Conservation (phyloP, 179 eudicot genomes). For the Camellia oleifera region DNA sequence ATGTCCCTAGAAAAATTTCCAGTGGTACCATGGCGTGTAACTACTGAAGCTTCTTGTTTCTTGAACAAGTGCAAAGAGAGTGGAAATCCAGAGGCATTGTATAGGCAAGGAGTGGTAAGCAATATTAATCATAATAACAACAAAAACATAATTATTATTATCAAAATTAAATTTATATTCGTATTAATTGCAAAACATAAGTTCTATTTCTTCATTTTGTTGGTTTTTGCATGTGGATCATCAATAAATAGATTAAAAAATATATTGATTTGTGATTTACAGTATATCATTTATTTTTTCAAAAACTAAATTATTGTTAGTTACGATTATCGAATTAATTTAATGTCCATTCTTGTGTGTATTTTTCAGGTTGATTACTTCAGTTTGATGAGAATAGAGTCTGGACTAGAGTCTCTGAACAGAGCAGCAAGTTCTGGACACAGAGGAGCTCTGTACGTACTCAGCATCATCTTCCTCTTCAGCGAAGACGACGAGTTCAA, state of each 20-base stretch:
- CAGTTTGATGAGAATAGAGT: not conserved
- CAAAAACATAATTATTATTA: too few species aligned
- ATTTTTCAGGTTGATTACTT: not conserved
- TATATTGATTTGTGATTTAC: too few species aligned
- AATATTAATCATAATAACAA: not conserved
- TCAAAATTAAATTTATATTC: too few species aligned
- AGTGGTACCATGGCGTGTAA: constrained; percentile 13
- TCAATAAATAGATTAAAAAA: too few species aligned
- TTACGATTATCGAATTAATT: too few species aligned
- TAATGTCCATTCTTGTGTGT: not conserved
- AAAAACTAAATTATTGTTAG: too few species aligned
- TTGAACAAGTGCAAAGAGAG: constrained; percentile 19
- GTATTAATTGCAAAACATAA: too few species aligned
- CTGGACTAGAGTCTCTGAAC: not conserved
- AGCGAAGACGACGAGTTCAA: not conserved
- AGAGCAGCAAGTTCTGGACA: not conserved
- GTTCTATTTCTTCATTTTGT: too few species aligned
- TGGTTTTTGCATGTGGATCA: too few species aligned
- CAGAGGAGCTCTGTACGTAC: not conserved
- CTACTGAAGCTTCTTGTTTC: constrained; percentile 6
- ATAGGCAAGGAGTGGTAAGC: constrained; percentile 25
- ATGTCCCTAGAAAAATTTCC: constrained; percentile 22
- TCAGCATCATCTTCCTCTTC: not conserved
- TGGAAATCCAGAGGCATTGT: constrained; percentile 28
- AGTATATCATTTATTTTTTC: too few species aligned